These are phyloP conservation scores for Chlorella sp. DNA, from an alignment of 139 green algal species.

Conservation along the genomic window DNA sequence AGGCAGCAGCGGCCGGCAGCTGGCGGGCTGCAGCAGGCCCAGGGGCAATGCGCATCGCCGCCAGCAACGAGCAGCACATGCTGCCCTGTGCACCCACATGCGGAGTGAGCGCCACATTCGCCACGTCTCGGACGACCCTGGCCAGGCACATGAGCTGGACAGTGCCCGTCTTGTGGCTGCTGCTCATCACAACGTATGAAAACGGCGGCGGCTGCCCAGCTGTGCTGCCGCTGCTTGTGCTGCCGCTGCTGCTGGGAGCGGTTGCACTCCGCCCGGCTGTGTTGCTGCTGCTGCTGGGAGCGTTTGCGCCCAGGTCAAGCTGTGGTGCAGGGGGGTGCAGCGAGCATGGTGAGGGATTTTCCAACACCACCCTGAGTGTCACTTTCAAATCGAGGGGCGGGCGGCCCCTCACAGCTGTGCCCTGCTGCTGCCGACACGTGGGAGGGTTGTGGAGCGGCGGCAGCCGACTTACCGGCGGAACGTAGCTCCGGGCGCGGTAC, in stretches of 20 bases:
- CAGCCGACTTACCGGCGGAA: not conserved
- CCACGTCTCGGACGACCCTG: not conserved
- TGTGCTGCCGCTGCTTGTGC: not conserved
- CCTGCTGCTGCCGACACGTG: not conserved
- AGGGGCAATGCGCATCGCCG: not conserved
- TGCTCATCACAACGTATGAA: not conserved
- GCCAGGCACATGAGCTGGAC: conserved; percentile 14
- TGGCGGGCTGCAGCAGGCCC: not conserved
- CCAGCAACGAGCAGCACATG: not conserved
- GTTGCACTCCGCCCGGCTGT: too few relatives aligned
- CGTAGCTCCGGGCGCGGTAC: not conserved
- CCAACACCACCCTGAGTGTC: not conserved
- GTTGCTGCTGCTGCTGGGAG: not conserved
- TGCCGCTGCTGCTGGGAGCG: not conserved
- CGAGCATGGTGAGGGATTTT: not conserved
- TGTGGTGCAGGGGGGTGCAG: not conserved
- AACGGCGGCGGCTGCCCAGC: not conserved
- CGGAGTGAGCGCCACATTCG: not conserved
- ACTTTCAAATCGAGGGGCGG: not conserved
- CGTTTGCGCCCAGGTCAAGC: too few relatives aligned
- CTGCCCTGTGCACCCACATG: not conserved
- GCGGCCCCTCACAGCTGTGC: not conserved
- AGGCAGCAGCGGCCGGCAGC: not conserved
- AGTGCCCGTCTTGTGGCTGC: not conserved
- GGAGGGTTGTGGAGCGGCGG: not conserved